These are phyloP conservation scores for Pyrenula massariospora DNA, from an alignment of 495 filamentous ascomycete genomes.

Conservation along the genomic window DNA sequence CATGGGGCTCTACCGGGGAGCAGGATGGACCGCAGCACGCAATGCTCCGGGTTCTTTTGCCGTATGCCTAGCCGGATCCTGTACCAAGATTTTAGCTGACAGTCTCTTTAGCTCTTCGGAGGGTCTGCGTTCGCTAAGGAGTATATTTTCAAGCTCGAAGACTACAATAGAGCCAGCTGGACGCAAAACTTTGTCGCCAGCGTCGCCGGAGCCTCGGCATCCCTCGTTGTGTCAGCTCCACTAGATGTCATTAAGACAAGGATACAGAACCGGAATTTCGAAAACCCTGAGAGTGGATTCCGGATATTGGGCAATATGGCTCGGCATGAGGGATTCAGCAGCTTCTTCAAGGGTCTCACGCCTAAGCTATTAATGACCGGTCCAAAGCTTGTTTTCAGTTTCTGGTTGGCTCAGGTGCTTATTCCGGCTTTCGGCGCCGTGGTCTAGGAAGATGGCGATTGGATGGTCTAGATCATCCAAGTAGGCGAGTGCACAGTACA, in stretches of 20 bases:
- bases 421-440: constrained; percentile 61
- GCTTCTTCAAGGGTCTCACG: constrained; percentile 95
- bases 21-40: constrained; percentile 93
- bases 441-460: no score
- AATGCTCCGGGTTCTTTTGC: constrained; percentile 97
- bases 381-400: constrained; percentile 96
- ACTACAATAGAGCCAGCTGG: constrained; percentile 96
- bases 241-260: constrained; percentile 98
- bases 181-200: constrained; percentile 95
- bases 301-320: constrained; percentile 83
- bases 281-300: constrained; percentile 90
- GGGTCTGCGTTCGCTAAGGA: constrained; percentile 98
- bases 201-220: constrained; percentile 84
- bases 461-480: no score
- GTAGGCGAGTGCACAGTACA: no score
- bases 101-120: constrained; percentile 68
- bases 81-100: constrained; percentile 4
- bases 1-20: constrained; percentile 89
- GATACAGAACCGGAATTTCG: constrained; percentile 98
- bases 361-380: constrained; percentile 98
- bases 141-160: constrained; percentile 71
- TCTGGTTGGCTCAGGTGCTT: constrained; percentile 95
- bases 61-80: constrained; percentile 48
- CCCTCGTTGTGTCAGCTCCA: constrained; percentile 84
- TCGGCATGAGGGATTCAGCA: constrained; percentile 67